Base-by-base conservation (phyloP, 148 eudicot species). In the Rheum nobile region DNA sequence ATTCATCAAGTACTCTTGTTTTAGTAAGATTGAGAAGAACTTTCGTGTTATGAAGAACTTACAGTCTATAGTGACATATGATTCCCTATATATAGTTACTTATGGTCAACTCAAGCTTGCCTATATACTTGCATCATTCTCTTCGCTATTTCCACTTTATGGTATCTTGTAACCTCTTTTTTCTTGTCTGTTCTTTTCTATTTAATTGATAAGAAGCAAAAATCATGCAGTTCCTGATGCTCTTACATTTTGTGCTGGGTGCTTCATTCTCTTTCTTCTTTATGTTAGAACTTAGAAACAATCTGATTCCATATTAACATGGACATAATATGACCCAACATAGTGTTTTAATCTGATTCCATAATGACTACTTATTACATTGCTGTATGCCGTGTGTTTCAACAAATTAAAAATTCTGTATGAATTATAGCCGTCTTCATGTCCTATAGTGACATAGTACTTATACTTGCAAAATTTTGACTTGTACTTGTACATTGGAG, bases 1-100 rank as follows among this genome's bases (percentile, higher is more conserved):
- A 28, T 22, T 38, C 17, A 21, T 14, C 19, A 38, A n/a, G 50
- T 71, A 43, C 31, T 69, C 31, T n/a, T 69, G 19, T 41, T 22
- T 69, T 41, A 37, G 12, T 69, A 69, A 69, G 71, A 35, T 69
- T 69, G 28, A 8, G 24, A 67, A 67, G 41, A 37, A 37, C 72
- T 37, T 55, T 8, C 31, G 1, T 22, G 43, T n/a, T 69, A 4
- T 61, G 37, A 26, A 26, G 28, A 31, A 14, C 35, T 61, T 21
- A 24, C 69, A 32, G 37, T 63, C 39, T 63, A 32, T 63, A 32
- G 39, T 63, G 37, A 31, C 69, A 63, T 16, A 63, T 16, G 35
- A 29, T 28, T 29, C 17, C 67, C 29, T 28, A 2, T 59, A 14
- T 32, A 29, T 6, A 31, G 8, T 63, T 14, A 63, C 38, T 29